These are phyloP conservation scores for Sungouiozyma intestinalis DNA, from an alignment of 805 yeast genomes.

Conservation along the genomic window DNA sequence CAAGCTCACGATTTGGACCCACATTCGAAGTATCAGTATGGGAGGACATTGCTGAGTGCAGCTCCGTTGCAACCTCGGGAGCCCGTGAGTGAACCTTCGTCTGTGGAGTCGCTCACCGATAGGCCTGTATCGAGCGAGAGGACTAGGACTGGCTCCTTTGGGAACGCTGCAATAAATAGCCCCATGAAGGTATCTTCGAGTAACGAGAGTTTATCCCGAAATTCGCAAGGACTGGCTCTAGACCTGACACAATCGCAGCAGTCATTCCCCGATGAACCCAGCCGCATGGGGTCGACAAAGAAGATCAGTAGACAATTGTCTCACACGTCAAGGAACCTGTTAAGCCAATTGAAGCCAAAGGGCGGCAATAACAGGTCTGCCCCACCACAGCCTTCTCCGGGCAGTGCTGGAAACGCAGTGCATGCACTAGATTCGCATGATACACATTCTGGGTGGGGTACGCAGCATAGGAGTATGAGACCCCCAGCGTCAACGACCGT, in stretches of 20 bases:
- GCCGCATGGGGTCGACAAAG: not conserved
- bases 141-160: not conserved
- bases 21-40: not conserved
- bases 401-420: not conserved
- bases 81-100: not conserved
- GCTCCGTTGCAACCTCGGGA: not conserved
- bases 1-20: not conserved
- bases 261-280: not conserved
- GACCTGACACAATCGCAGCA: not conserved
- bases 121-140: not conserved
- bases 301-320: constrained; percentile 27
- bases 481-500: not conserved
- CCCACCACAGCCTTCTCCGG: constrained; percentile 1
- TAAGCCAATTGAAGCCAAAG: constrained; percentile 14
- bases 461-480: constrained; percentile 2
- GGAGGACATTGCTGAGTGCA: not conserved
- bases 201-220: not conserved
- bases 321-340: constrained; percentile 22
- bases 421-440: constrained; percentile 9
- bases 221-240: not conserved
- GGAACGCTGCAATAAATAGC: constrained; percentile 3
- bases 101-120: not conserved
- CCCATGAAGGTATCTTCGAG: constrained; percentile 3
- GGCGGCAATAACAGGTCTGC: not conserved
- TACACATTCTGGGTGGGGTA: constrained; percentile 30